A percentile compares a stretch with the other conserved stretches of the same genome.
Evolutionary conservation across 805 yeast genomes (phyloP).

Genomic region (Kodamaea leandrae): DNA sequence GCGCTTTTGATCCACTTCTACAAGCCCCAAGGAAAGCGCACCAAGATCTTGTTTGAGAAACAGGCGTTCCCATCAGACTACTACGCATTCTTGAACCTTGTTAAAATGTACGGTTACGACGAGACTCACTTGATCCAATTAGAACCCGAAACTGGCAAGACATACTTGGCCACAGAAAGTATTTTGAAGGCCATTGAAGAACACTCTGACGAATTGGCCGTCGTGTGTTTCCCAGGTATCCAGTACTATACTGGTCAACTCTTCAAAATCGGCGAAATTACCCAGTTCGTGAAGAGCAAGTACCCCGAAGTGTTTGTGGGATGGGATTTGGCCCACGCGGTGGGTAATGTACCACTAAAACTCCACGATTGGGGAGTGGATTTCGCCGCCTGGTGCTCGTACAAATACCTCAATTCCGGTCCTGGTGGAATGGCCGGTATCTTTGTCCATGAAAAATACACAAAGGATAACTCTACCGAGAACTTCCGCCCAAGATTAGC

Average conservation of each 20-base stretch:
- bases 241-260: constrained; percentile 92
- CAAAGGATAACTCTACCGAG: constrained; percentile 26
- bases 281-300: constrained; percentile 51
- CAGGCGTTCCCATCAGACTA: constrained; percentile 92
- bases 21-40: constrained; percentile 54
- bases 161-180: constrained; percentile 58
- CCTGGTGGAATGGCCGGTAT: constrained; percentile 93
- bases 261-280: constrained; percentile 73
- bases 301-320: constrained; percentile 58
- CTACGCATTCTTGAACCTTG: constrained; percentile 79
- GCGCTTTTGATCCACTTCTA: constrained; percentile 72
- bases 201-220: constrained; percentile 59
- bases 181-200: constrained; percentile 55
- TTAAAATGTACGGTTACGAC: constrained; percentile 51
- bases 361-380: constrained; percentile 90
- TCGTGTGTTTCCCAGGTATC: constrained; percentile 81
- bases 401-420: constrained; percentile 87
- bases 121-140: constrained; percentile 61
- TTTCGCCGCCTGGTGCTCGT: constrained; percentile 93
- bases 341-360: constrained; percentile 74
- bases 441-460: constrained; percentile 61
- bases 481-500: constrained; percentile 66
- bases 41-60: constrained; percentile 77
- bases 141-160: constrained; percentile 57
- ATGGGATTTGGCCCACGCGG: constrained; percentile 96